Base-by-base conservation (phyloP, 2,329 filamentous ascomycete species). In the Apiospora arundinis region DNA sequence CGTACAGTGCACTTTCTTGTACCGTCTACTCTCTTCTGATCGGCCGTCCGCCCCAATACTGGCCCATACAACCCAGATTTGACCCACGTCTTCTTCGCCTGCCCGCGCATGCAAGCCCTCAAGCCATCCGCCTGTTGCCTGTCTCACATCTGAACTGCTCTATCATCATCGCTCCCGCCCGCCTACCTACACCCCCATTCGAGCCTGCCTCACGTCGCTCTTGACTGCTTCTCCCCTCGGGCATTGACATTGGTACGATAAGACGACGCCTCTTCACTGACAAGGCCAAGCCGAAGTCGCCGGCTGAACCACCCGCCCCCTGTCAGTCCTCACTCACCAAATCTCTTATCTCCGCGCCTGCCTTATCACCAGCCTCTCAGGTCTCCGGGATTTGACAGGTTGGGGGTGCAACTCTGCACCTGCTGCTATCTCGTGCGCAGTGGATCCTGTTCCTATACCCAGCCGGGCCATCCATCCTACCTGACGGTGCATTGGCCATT, bases 341-440 rank as follows among this genome's bases (percentile, higher is more conserved):
- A 21, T 40, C 32, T 63, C 56, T 63, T 63, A 63, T 63, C 56
- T 63, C 56, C 56, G 56, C 32, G 56, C 32, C 56, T 63, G 56
- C 56, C 56, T 63, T 63, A 23, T 63, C 56, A 63, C 56, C 56
- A 63, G 28, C 32, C 56, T 63, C 28, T 63, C 56, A 63, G 32
- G 18, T 40, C 8, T 23, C 32, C 18, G 32, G 56, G 18, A 40
- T 63, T 63, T 40, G 56, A 32, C 56, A n/a, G 56, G 40, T 63
- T 63, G 56, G 56, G 32, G 56, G 56, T 63, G 56, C 37, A 63
- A 1, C 37, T 40, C 56, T 63, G 32, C 56, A 32, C 32, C 9
- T 40, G 21, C 56, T 63, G 56, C 18, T 40, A 63, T 63, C 56
- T 63, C 56, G 56, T 63, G 56, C 32, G 32, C 56, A 63, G 56